A percentile compares a stretch with the other conserved stretches of the same genome.
phyloP scores from a whole-genome alignment of 2,329 filamentous ascomycete genomes.

The Arachnomyces sp. region DNA sequence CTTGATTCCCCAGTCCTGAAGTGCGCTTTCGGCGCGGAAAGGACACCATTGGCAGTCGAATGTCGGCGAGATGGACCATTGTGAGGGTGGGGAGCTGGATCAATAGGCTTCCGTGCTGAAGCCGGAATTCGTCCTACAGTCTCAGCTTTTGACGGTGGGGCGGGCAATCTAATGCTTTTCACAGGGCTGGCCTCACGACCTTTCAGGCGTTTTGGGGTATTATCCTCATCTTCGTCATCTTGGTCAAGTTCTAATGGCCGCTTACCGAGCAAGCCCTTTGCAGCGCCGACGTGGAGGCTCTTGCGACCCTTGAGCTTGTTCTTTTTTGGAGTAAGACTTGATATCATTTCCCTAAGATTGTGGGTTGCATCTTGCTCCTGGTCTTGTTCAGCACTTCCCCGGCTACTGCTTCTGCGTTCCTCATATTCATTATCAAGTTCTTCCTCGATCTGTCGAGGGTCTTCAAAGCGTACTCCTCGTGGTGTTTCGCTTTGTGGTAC shows the following conservation, averaged over 20 bases:
- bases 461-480: slow-evolving; percentile 54
- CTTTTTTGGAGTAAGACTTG: slow-evolving; percentile 70
- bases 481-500: slow-evolving; percentile 43
- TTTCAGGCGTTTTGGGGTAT: slow-evolving; percentile 58
- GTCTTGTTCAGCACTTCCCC: slow-evolving; percentile 44
- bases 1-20: slow-evolving; percentile 47
- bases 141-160: slow-evolving; percentile 61
- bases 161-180: slow-evolving; percentile 64
- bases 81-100: background rate
- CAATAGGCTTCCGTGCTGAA: slow-evolving; percentile 36
- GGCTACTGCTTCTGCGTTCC: slow-evolving; percentile 53
- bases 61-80: background rate
- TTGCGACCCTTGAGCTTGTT: slow-evolving; percentile 60
- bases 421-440: slow-evolving; percentile 58
- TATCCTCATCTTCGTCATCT: slow-evolving; percentile 50
- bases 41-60: background rate
- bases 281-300: slow-evolving; percentile 68
- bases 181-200: slow-evolving; percentile 68
- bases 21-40: slow-evolving; percentile 51
- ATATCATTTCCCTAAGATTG: slow-evolving; percentile 69
- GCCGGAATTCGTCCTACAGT: slow-evolving; percentile 54
- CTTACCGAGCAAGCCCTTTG: slow-evolving; percentile 66
- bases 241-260: slow-evolving; percentile 64
- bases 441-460: slow-evolving; percentile 55
- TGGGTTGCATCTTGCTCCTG: slow-evolving; percentile 56